Conservation (phyloP, 768 basidiomycete genomes). For the Suillus variegatus region DNA sequence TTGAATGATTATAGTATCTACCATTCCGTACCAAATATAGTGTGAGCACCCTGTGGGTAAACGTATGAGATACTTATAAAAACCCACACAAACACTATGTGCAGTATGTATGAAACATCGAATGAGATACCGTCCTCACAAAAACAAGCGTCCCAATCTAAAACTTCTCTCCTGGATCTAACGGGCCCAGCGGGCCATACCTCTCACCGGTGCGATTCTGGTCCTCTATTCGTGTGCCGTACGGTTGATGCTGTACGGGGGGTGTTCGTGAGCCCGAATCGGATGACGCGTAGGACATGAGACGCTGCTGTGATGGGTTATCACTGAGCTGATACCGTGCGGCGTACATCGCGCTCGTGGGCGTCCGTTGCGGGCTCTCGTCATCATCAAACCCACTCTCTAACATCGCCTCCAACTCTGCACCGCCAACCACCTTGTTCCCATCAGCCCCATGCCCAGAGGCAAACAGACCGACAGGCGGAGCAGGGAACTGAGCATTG, state of each 20-base stretch:
- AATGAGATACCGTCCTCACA: constrained; percentile 21
- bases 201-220: constrained; percentile 36
- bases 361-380: constrained; percentile 45
- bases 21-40: neutral
- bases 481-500: constrained; percentile 75
- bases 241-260: constrained; percentile 36
- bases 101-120: constrained; percentile 22
- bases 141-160: constrained; percentile 25
- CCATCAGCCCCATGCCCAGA: constrained; percentile 12
- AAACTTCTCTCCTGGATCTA: constrained; percentile 60
- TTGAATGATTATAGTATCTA: constrained; percentile 6
- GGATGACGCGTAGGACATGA: constrained; percentile 56
- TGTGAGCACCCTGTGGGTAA: neutral
- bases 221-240: constrained; percentile 39
- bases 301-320: constrained; percentile 38
- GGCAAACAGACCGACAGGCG: constrained; percentile 67
- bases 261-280: constrained; percentile 20
- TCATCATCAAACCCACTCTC: constrained; percentile 85
- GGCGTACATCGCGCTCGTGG: constrained; percentile 36
- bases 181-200: constrained; percentile 57
- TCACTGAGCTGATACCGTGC: constrained; percentile 69
- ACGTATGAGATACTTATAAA: constrained; percentile 10
- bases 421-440: constrained; percentile 56
- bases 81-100: constrained; percentile 36
- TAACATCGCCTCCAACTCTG: constrained; percentile 90